Evolutionary conservation across 495 filamentous ascomycete genomes (phyloP), one percentile per base, ranked within the genome.

Genomic region (Ramalina intermedia): DNA sequence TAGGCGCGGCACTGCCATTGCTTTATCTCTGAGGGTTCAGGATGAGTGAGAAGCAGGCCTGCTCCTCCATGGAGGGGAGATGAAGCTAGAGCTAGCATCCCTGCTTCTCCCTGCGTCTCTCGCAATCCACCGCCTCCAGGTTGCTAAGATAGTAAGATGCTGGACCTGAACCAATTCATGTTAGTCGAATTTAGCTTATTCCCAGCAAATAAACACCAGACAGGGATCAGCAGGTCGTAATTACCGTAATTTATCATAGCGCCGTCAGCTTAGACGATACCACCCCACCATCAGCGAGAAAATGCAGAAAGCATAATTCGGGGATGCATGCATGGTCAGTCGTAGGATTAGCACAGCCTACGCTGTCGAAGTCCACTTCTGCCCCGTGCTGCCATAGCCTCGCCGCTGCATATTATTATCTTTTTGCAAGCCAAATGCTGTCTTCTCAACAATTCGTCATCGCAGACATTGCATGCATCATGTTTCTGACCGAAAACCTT

Each of bases 41-140:
- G 18, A 42, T 12, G 41, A 37, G 40, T 50, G 41, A 18, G 41
- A 44, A 44, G 41, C 41, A 44, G 41, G 27, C 29, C 4, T 44
- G 17, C 18, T 8, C 21, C 49, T 42, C 48, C 36, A 24, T 33
- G 46, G 46, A 47, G 18, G 48, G 47, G 47, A 46, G 40, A 49
- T 38, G 47, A 46, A 37, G 41, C 46, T 49, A 49, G 35, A 43
- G 29, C 20, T 20, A 26, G 20, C 37, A 50, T 50, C 52, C 52
- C 39, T 41, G 39, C 39, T 18, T 18, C 21, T 17, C 39, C 21
- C 39, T 41, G 44, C 44, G n/a, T 35, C 13, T 16, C 37, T 48
- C 43, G 45, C 47, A 47, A 49, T 50, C 52, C 52, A 51, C 48
- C 48, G 52, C 52, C 52, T 50, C 43, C 20, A 41, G 18, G 18